Evolutionary conservation across 2,329 filamentous ascomycete species (phyloP).

Genomic region (Fusarium longipes): DNA sequence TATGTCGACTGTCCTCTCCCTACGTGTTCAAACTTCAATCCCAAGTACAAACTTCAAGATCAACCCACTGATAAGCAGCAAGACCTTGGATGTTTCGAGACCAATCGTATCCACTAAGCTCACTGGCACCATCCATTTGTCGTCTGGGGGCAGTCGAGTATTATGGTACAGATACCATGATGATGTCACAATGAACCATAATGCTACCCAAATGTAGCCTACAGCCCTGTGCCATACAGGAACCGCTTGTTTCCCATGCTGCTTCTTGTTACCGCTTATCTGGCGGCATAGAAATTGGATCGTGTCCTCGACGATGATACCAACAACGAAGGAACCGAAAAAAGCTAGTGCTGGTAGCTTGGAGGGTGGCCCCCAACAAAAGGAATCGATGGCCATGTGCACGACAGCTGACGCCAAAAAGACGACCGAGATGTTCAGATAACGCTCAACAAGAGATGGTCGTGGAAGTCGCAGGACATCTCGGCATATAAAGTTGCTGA

Average conservation of each 20-base stretch:
- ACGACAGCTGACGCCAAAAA: background rate
- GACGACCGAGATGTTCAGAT: background rate
- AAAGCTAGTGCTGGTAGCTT: background rate
- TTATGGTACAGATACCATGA: background rate
- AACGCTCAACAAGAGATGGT: background rate
- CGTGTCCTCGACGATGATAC: background rate
- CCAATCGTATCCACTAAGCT: background rate
- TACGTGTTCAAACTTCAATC: background rate
- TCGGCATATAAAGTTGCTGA: background rate
- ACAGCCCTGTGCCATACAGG: background rate
- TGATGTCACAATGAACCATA: background rate
- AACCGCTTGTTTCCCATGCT: background rate
- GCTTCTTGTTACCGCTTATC: rapidly evolving
- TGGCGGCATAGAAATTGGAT: background rate
- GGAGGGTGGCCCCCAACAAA: background rate
- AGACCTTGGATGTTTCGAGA: too few species aligned
- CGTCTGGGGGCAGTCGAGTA: background rate
- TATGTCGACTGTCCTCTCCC: too few species aligned
- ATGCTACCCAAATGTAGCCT: background rate
- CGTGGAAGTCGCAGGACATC: background rate
- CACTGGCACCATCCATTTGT: background rate
- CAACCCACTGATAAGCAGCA: background rate
- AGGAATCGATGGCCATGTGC: background rate
- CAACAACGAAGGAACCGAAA: background rate
- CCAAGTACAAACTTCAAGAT: background rate